Percentiles rank a stretch among this genome's conserved stretches.
phyloP scores from a whole-genome alignment of 2,329 filamentous ascomycete genomes.

The Sclerotinia sclerotiorum region DNA sequence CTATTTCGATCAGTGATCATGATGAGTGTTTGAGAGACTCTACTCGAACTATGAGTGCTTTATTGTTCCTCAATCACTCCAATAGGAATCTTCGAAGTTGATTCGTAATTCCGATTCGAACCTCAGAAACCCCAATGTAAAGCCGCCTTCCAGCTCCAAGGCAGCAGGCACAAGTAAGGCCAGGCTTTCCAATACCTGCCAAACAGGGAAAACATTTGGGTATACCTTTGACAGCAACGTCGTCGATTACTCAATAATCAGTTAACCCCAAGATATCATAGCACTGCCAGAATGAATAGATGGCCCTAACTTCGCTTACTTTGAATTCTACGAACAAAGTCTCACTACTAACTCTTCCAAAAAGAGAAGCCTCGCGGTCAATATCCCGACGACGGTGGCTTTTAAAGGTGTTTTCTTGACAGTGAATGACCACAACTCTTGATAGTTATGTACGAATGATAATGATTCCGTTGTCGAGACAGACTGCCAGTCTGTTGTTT shows the following conservation, averaged over 20 bases:
- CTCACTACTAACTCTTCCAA: background rate
- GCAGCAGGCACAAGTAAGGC: background rate
- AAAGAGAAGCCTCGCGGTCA: slow-evolving; percentile 10
- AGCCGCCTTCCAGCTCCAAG: background rate
- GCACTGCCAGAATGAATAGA: background rate
- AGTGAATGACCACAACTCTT: background rate
- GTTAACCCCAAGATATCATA: background rate
- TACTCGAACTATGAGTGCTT: background rate
- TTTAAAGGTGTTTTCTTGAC: background rate
- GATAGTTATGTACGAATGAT: background rate
- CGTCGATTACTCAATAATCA: background rate
- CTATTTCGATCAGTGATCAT: background rate
- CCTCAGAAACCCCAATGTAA: background rate
- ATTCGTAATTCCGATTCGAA: background rate
- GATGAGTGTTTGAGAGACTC: background rate
- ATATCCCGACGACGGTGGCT: background rate
- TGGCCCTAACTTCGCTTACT: background rate
- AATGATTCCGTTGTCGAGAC: background rate
- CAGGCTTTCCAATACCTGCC: background rate
- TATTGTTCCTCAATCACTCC: background rate
- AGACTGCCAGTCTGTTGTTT: background rate
- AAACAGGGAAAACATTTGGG: background rate
- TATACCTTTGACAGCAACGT: slow-evolving; percentile 5
- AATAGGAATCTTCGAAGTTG: background rate
- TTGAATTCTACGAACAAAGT: background rate